Evolutionary conservation across 192 early-diverging fungal species (phyloP), one percentile per base, ranked within the genome.

Genomic region (Coemansia brasiliensis): DNA sequence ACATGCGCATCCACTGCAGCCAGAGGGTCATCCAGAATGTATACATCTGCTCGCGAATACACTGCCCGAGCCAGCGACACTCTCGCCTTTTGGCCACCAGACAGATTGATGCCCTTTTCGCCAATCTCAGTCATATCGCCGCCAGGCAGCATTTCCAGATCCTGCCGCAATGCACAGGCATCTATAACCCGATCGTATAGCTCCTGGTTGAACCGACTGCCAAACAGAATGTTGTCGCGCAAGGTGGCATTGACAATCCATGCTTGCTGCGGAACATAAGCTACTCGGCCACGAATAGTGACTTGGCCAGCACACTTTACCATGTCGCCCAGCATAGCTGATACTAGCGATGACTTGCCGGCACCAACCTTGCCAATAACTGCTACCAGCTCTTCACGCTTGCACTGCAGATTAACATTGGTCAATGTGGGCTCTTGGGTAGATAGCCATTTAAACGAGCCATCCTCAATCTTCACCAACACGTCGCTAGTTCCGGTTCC

Each of bases 1-100:
- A 87, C 85, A 63, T 85, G 83, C 9, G 85, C 78, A 43, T 85
- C 86, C 3, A 87, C 84, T 17, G 90, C 88, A 27, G 87, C 73
- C 39, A 90, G 72, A n/a, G 87, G 86, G 41, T 92, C 89, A 54
- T 90, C 90, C 16, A 92, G 64, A 1, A 90, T 68, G 37, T 83
- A 82, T 0, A 89, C 65, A 37, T 90, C 87, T 8, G 84, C 83
- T 10, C 86, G 72, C 22, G 79, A 46, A 51, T 88, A 89, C n/a
- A 86, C 78, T 1, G 87, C 86, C 38, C 90, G 74, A 0, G 88
- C 88, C 12, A 88, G 61, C 5, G 83, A 81, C 13, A 91, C 80
- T 27, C 89, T 80, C 3, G 85, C 82, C 61, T 83, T 85, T 37
- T 87, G 84, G 45, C 85, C 85, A 32, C 85, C 85, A 18, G 78